A percentile compares a stretch with the other conserved stretches of the same genome.
These are phyloP conservation scores for Globisporangium nagaii DNA, from an alignment of 352 stramenopile genomes.

Conservation along the genomic window DNA sequence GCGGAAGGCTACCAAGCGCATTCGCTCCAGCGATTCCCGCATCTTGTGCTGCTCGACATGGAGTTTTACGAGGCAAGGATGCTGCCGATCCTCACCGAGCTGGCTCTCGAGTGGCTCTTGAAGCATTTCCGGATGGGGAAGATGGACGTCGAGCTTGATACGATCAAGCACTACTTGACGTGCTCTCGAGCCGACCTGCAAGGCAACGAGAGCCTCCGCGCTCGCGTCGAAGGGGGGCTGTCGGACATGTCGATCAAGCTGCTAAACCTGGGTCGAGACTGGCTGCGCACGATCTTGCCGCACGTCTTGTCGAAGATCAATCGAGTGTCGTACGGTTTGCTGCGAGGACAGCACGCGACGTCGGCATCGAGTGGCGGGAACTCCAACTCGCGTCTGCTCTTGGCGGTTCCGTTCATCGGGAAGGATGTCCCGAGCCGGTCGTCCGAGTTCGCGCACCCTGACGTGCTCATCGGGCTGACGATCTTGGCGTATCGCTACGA, in stretches of 20 bases:
- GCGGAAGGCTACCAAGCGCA: slow-evolving; percentile 90
- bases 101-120: slow-evolving; percentile 77
- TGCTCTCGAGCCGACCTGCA: slow-evolving; percentile 52
- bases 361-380: slow-evolving; percentile 60
- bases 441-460: slow-evolving; percentile 99
- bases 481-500: slow-evolving; percentile 90
- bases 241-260: slow-evolving; percentile 93
- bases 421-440: slow-evolving; percentile 99
- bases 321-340: slow-evolving; percentile 96
- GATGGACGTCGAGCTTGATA: slow-evolving; percentile 85
- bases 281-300: slow-evolving; percentile 97
- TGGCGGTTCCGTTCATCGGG: slow-evolving; percentile 98
- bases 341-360: slow-evolving; percentile 72
- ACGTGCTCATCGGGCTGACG: slow-evolving; percentile 92
- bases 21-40: slow-evolving; percentile 95
- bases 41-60: slow-evolving; percentile 96
- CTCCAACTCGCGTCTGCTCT: slow-evolving; percentile 93
- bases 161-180: slow-evolving; percentile 64
- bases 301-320: slow-evolving; percentile 99
- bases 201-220: slow-evolving; percentile 71
- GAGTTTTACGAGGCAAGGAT: slow-evolving; percentile 94
- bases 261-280: slow-evolving; percentile 97
- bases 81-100: slow-evolving; percentile 90
- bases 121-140: slow-evolving; percentile 91
- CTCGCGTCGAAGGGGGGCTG: slow-evolving; percentile 67